Evolutionary conservation across 257 asterid genomes (phyloP).

Genomic region (Solanum arcanum): DNA sequence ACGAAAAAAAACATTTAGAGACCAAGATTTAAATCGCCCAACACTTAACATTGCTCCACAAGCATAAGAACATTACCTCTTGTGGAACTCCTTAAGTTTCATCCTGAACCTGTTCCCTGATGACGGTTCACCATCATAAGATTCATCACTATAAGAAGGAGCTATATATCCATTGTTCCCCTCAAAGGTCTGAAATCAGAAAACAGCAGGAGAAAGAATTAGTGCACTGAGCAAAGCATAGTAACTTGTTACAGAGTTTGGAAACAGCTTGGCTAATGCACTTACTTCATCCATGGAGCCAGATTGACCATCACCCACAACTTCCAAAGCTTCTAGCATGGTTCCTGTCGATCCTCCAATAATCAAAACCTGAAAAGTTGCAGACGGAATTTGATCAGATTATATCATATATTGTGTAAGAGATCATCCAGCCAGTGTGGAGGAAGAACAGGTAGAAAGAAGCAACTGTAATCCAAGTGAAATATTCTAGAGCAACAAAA

Average conservation of each 20-base stretch:
- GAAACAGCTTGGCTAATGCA: background rate
- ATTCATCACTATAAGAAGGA: conserved; percentile 48
- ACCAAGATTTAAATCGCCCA: background rate
- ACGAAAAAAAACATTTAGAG: background rate
- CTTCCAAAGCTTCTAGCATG: conserved; percentile 92
- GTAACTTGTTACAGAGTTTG: background rate
- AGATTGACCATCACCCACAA: conserved; percentile 77
- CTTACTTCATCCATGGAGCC: conserved; percentile 69
- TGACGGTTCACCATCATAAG: conserved; percentile 70
- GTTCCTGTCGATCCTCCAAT: conserved; percentile 99
- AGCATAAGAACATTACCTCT: conserved; percentile 34
- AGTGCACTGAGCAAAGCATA: background rate
- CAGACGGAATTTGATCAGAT: background rate
- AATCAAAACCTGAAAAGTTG: conserved; percentile 63
- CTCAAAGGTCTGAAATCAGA: conserved; percentile 55
- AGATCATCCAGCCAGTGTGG: background rate
- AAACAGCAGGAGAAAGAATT: background rate
- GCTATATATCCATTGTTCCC: conserved; percentile 62
- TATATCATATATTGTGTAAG: background rate
- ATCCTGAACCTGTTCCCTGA: conserved; percentile 82
- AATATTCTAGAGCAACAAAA: background rate
- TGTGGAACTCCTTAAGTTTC: conserved; percentile 84
- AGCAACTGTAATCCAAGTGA: background rate
- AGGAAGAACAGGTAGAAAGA: background rate
- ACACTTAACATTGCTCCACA: background rate